phyloP scores from a whole-genome alignment of 768 basidiomycete species.

The Pleurotus citrinopileatus region DNA sequence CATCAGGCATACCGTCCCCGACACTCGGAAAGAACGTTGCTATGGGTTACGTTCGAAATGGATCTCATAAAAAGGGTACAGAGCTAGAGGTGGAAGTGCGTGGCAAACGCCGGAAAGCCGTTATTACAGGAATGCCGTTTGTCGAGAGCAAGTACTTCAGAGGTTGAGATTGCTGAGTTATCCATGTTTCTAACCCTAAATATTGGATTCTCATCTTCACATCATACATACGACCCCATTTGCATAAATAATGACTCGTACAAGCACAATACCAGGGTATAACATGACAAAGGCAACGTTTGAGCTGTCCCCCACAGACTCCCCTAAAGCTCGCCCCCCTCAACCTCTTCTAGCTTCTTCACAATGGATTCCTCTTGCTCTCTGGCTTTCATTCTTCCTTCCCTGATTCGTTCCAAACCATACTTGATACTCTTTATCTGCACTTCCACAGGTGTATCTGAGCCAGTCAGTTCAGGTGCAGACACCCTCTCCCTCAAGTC shows the following conservation, averaged over 20 bases:
- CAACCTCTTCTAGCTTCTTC: slow-evolving; percentile 14
- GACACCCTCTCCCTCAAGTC: slow-evolving; percentile 72
- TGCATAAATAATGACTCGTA: too few species aligned
- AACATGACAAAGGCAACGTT: too few species aligned
- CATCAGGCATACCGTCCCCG: slow-evolving; percentile 95
- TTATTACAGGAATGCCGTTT: slow-evolving; percentile 86
- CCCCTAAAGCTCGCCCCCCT: too few species aligned
- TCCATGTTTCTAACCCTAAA: too few species aligned
- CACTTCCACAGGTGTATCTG: slow-evolving; percentile 65
- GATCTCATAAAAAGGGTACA: slow-evolving; percentile 89
- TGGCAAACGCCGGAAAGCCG: slow-evolving; percentile 71
- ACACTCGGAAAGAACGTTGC: slow-evolving; percentile 89
- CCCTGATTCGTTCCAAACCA: slow-evolving; percentile 61
- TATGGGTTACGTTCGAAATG: slow-evolving; percentile 86
- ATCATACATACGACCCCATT: too few species aligned
- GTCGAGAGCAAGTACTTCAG: slow-evolving; percentile 79
- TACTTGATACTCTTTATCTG: slow-evolving; percentile 70
- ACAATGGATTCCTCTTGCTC: slow-evolving; percentile 31
- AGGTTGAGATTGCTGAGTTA: too few species aligned
- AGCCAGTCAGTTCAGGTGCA: slow-evolving; percentile 58
- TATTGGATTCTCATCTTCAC: too few species aligned
- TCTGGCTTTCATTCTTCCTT: slow-evolving; percentile 51
- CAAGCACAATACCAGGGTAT: too few species aligned
- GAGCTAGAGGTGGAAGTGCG: slow-evolving; percentile 83
- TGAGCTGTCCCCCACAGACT: too few species aligned